Evolutionary conservation across 192 early-diverging fungal species (phyloP).

Genomic region (Pecoramyces ruminantium): DNA sequence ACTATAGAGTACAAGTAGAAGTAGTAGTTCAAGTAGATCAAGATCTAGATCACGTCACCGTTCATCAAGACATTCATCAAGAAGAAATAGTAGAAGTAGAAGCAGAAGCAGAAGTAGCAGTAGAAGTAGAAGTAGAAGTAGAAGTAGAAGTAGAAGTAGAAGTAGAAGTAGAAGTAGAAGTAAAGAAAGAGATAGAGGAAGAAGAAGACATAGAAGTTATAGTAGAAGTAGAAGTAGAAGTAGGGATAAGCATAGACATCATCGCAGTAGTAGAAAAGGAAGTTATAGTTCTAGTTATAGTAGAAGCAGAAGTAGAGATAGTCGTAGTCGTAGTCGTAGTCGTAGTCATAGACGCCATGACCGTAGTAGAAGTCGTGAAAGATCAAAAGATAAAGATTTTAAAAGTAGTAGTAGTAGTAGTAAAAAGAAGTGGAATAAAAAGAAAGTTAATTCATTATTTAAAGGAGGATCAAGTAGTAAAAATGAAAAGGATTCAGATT

Average conservation of each 20-base stretch:
- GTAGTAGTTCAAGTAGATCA: too few species aligned
- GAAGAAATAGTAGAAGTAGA: background rate
- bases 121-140: background rate
- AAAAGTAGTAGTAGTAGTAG: background rate
- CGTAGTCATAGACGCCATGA: background rate
- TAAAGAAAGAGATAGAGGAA: background rate
- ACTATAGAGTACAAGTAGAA: too few species aligned
- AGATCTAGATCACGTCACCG: background rate
- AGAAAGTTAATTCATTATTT: background rate
- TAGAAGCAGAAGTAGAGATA: background rate
- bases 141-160: background rate
- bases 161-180: conserved; percentile 1
- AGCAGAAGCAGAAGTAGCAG: background rate
- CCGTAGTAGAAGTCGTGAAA: background rate
- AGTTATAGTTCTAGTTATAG: background rate
- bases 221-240: conserved; percentile 8
- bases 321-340: background rate
- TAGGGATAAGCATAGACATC: background rate
- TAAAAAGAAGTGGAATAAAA: background rate
- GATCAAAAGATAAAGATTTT: background rate
- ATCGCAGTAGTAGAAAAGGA: background rate
- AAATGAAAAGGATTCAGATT: background rate
- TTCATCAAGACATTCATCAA: background rate
- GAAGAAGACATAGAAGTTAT: conserved; percentile 4
- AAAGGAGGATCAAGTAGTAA: background rate